A percentile compares a stretch with the other conserved stretches of the same genome.
These are phyloP conservation scores for Starmerella floris DNA, from an alignment of 805 yeast species.

Conservation along the genomic window DNA sequence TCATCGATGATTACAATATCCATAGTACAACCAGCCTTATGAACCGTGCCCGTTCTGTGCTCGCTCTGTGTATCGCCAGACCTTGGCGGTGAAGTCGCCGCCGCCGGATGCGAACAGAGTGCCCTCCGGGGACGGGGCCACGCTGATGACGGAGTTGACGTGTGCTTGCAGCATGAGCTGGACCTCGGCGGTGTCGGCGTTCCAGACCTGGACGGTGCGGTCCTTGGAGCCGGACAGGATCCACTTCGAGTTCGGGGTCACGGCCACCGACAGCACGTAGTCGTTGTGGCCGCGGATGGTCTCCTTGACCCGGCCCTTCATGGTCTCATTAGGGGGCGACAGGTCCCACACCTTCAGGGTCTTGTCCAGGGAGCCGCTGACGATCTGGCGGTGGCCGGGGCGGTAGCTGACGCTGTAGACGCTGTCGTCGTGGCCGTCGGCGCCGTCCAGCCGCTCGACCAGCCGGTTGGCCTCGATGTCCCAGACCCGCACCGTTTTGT, in stretches of 20 bases:
- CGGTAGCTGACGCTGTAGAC: constrained; percentile 92
- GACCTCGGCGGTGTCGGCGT: constrained; percentile 79
- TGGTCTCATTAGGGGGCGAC: constrained; percentile 42
- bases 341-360: constrained; percentile 93
- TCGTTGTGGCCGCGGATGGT: constrained; percentile 94
- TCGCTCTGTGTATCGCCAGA: constrained; percentile 54
- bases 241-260: constrained; percentile 85
- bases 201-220: constrained; percentile 96
- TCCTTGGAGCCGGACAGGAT: constrained; percentile 91
- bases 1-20: too few species aligned
- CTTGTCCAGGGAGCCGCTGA: constrained; percentile 88
- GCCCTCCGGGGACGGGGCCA: constrained; percentile 75
- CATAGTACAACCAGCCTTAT: too few species aligned
- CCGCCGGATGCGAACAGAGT: constrained; percentile 93
- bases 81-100: constrained; percentile 95
- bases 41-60: not conserved
- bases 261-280: constrained; percentile 84
- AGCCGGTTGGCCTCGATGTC: constrained; percentile 83
- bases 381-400: constrained; percentile 79
- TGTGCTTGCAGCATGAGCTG: constrained; percentile 94
- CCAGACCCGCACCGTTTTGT: constrained; percentile 93
- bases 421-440: constrained; percentile 92
- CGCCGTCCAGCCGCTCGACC: constrained; percentile 75
- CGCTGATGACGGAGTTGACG: constrained; percentile 87
- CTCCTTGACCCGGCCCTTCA: constrained; percentile 6